A percentile compares a stretch with the other conserved stretches of the same genome.
Evolutionary conservation across 495 filamentous ascomycete species (phyloP).

Genomic region (Rostrohypoxylon terebratum): DNA sequence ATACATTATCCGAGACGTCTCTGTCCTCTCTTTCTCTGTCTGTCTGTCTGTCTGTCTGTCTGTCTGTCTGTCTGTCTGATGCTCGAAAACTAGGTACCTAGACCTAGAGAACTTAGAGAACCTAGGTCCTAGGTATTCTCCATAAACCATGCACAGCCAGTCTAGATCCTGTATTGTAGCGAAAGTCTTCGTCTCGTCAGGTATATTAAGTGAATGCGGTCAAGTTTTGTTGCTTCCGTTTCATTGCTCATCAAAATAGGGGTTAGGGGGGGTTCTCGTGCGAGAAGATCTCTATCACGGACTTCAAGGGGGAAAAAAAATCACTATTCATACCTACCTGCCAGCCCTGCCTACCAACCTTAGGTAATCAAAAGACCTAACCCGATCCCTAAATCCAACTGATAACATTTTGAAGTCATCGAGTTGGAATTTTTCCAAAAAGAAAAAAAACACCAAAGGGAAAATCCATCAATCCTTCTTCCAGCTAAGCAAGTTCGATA

Average conservation of each 20-base stretch:
- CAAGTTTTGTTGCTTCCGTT: background rate
- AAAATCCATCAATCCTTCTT: constrained; percentile 43
- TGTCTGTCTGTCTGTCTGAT: constrained; percentile 3
- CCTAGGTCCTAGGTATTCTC: no score
- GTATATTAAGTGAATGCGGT: constrained; percentile 4
- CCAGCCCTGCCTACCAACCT: no score
- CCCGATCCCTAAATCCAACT: background rate
- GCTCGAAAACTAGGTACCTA: constrained; percentile 13
- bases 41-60: background rate
- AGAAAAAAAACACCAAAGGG: background rate
- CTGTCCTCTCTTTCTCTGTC: background rate
- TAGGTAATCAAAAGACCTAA: background rate
- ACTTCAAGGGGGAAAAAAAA: background rate
- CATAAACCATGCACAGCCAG: constrained; percentile 29
- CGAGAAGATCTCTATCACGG: constrained; percentile 1
- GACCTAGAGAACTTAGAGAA: constrained; percentile 1
- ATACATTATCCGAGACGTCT: constrained; percentile 1
- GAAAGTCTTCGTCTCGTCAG: constrained; percentile 14
- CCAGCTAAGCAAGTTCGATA: constrained; percentile 46
- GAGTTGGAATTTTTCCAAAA: background rate
- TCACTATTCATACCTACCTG: background rate
- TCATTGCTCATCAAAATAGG: constrained; percentile 25
- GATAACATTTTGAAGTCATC: background rate
- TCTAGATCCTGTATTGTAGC: constrained; percentile 33
- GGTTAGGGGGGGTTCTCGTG: constrained; percentile 2